Base-by-base conservation (phyloP, 116 monocot species). In the Dioscorea cayenensis region DNA sequence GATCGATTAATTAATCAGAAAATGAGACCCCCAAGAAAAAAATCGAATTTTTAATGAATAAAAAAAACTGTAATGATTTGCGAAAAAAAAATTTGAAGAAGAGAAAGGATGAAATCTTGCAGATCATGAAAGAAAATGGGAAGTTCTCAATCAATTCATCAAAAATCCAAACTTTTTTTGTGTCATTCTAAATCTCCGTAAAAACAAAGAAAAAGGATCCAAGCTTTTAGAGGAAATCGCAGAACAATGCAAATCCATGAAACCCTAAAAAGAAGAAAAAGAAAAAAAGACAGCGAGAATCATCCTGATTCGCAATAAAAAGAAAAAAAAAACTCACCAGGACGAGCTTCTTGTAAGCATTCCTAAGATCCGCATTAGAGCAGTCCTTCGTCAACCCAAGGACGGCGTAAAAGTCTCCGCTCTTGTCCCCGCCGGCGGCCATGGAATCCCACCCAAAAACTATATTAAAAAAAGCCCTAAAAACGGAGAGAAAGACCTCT, bases 311-410 rank as follows among this genome's bases (percentile, higher is more conserved):
- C 28, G 23, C 22, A 23, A n/a, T 59, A 32, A 67, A 4, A 21
- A 19, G 23, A 3, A 23, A n/a, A 20, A 32, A 67, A 4, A 21
- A 19, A 48, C 80, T 10, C 36, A 95, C 95, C 91, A 95, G 36
- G 10, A 89, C 95, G 64, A 95, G 95, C 71, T 92, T 95, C 77
- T 87, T 91, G 77, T 95, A 95, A 10, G 95, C 89, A 66, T 71
- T 77, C 63, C 77, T 77, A 49, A 95, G 83, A 14, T 95, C 92
- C 18, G 83, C 61, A 14, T 85, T 72, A 60, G 92, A 91, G 83
- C 95, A 95, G 72, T 95, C 95, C 82, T 89, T 95, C 43, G 84
- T 77, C 38, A 95, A 78, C 36, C 92, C 95, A 49, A 95, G 63
- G 6, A 95, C 95, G 17, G 79, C 75, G 75, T 95, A 95, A 29